phyloP scores from a whole-genome alignment of 108 stramenopile species.

The Aurantiochytrium sp. region DNA sequence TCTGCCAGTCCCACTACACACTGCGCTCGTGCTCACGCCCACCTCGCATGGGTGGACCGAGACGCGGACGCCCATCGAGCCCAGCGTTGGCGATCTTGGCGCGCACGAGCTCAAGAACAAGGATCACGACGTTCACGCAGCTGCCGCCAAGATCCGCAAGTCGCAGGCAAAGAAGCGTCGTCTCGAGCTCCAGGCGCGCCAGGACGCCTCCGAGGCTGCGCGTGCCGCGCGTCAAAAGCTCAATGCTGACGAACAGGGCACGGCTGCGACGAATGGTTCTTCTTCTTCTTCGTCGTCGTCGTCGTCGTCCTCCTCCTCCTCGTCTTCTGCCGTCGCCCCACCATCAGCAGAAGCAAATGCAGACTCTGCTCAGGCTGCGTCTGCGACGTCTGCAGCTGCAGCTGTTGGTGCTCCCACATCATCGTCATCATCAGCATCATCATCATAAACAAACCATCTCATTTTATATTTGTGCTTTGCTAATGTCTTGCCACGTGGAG shows the following conservation, averaged over 20 bases:
- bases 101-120: neutral
- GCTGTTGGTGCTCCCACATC: too few species aligned
- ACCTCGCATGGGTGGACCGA: conserved; percentile 90
- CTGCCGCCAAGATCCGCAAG: neutral
- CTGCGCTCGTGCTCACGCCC: conserved; percentile 86
- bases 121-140: conserved; percentile 1
- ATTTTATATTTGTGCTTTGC: too few species aligned
- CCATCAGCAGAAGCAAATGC: too few species aligned
- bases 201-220: neutral
- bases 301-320: too few species aligned
- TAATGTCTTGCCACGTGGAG: too few species aligned
- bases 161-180: conserved; percentile 8
- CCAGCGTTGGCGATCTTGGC: neutral
- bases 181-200: neutral
- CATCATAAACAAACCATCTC: too few species aligned
- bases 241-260: neutral
- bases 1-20: conserved; percentile 88
- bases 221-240: neutral
- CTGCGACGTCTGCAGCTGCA: too few species aligned
- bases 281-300: too few species aligned
- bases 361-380: too few species aligned
- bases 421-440: too few species aligned
- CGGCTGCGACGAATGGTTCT: neutral
- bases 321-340: too few species aligned
- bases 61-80: conserved; percentile 48